These are phyloP conservation scores for Flaveria sonorensis DNA, from an alignment of 129 eudicot genomes.

Conservation along the genomic window DNA sequence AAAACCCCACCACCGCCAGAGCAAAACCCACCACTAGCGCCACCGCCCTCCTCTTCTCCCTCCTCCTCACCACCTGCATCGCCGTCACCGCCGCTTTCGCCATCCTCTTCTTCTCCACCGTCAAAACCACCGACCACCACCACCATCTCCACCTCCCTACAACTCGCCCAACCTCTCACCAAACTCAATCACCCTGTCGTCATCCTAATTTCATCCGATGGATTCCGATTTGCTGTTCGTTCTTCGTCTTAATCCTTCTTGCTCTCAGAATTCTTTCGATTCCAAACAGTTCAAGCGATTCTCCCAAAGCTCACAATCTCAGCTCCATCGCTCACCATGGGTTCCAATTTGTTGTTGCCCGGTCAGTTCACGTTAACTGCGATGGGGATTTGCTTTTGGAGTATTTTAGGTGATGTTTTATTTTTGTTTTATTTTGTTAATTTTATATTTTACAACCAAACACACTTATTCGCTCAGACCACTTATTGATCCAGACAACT, in stretches of 20 bases:
- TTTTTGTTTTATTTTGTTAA: too few species aligned
- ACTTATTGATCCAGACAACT: too few species aligned
- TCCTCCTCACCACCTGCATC: slow-evolving; percentile 48
- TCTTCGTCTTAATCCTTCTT: slow-evolving; percentile 58
- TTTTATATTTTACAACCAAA: too few species aligned
- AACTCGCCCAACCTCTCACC: slow-evolving; percentile 46
- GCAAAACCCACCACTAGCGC: slow-evolving; percentile 27
- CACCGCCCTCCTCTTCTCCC: slow-evolving; percentile 14
- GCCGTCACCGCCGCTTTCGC: slow-evolving; percentile 51
- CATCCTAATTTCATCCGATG: slow-evolving; percentile 63
- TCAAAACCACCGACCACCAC: slow-evolving; percentile 17
- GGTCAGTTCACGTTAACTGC: slow-evolving; percentile 36
- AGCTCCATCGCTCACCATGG: slow-evolving; percentile 54
- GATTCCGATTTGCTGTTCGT: slow-evolving; percentile 68
- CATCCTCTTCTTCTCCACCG: slow-evolving; percentile 39
- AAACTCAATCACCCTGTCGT: slow-evolving; percentile 59
- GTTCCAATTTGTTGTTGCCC: slow-evolving; percentile 32
- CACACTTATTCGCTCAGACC: too few species aligned
- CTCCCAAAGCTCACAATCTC: slow-evolving; percentile 68
- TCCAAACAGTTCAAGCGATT: slow-evolving; percentile 35
- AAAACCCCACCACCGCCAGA: slow-evolving; percentile 13
- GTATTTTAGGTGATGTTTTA: too few species aligned
- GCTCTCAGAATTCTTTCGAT: slow-evolving; percentile 63
- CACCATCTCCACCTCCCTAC: slow-evolving; percentile 21
- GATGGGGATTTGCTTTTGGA: too few species aligned